Conservation (phyloP, 2,329 filamentous ascomycete genomes). For the Helotiales sp. region DNA sequence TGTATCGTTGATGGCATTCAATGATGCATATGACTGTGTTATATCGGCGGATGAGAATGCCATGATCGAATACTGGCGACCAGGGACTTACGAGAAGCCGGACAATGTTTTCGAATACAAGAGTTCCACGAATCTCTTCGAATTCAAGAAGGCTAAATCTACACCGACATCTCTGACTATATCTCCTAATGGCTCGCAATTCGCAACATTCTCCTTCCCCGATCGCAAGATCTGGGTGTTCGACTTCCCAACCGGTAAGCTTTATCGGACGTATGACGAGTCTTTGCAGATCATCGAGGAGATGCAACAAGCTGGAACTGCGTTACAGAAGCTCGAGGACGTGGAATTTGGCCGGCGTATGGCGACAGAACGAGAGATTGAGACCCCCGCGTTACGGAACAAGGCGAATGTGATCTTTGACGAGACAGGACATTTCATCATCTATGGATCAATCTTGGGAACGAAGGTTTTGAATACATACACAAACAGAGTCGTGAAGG, state of each 20-base stretch:
- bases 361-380: constrained; percentile 84
- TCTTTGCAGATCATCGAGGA: constrained; percentile 86
- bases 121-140: constrained; percentile 91
- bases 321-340: constrained; percentile 79
- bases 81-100: constrained; percentile 85
- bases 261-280: constrained; percentile 93
- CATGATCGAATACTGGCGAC: constrained; percentile 97
- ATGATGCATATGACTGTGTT: constrained; percentile 86
- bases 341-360: constrained; percentile 91
- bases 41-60: constrained; percentile 86
- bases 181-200: constrained; percentile 83
- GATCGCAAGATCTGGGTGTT: constrained; percentile 94
- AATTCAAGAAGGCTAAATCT: constrained; percentile 95
- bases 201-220: constrained; percentile 88
- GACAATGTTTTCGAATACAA: constrained; percentile 92
- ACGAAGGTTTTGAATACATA: constrained; percentile 96
- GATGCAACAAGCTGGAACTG: constrained; percentile 94
- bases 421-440: constrained; percentile 91
- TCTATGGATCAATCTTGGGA: constrained; percentile 91
- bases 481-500: constrained; percentile 88
- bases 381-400: constrained; percentile 67
- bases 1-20: constrained; percentile 87
- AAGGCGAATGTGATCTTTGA: constrained; percentile 92
- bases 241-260: constrained; percentile 86
- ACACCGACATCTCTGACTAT: constrained; percentile 81